These are phyloP conservation scores for Botryosphaeria dothidea DNA, from an alignment of 2,329 filamentous ascomycete species.

Conservation along the genomic window DNA sequence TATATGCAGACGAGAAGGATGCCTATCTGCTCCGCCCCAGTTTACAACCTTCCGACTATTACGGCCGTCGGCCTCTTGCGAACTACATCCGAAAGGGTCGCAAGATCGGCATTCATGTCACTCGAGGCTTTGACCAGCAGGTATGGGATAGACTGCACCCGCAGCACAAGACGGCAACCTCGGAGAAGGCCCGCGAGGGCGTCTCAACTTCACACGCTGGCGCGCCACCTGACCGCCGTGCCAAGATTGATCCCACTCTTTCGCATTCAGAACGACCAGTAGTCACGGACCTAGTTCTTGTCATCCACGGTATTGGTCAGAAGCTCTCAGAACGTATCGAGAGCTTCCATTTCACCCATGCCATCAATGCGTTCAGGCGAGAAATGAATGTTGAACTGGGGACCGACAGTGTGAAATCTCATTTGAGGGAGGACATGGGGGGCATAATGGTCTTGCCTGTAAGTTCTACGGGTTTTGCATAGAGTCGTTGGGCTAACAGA, in stretches of 20 bases:
- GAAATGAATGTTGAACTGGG: slow-evolving; percentile 83
- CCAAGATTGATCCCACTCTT: slow-evolving; percentile 57
- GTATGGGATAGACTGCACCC: slow-evolving; percentile 75
- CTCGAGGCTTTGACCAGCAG: slow-evolving; percentile 80
- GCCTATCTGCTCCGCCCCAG: slow-evolving; percentile 88
- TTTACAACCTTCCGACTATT: slow-evolving; percentile 80
- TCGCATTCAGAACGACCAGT: slow-evolving; percentile 65
- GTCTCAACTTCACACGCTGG: slow-evolving; percentile 48
- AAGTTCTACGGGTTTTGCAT: slow-evolving; percentile 21
- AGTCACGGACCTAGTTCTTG: slow-evolving; percentile 84
- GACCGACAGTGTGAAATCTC: slow-evolving; percentile 70
- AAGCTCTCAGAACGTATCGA: slow-evolving; percentile 94
- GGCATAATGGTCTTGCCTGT: slow-evolving; percentile 88
- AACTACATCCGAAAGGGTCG: slow-evolving; percentile 80
- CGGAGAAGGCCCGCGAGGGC: slow-evolving; percentile 45
- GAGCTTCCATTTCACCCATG: slow-evolving; percentile 95
- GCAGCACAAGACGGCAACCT: slow-evolving; percentile 42
- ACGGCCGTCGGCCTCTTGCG: slow-evolving; percentile 75
- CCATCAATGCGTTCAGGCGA: slow-evolving; percentile 86
- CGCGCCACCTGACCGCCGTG: slow-evolving; percentile 38
- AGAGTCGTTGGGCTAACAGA: neutral
- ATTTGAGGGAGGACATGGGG: slow-evolving; percentile 75
- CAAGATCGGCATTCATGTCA: slow-evolving; percentile 81
- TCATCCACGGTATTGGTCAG: slow-evolving; percentile 94
- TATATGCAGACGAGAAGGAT: slow-evolving; percentile 75